Evolutionary conservation across 345 rosid genomes (phyloP).

Genomic region (Bruguiera sexangula): DNA sequence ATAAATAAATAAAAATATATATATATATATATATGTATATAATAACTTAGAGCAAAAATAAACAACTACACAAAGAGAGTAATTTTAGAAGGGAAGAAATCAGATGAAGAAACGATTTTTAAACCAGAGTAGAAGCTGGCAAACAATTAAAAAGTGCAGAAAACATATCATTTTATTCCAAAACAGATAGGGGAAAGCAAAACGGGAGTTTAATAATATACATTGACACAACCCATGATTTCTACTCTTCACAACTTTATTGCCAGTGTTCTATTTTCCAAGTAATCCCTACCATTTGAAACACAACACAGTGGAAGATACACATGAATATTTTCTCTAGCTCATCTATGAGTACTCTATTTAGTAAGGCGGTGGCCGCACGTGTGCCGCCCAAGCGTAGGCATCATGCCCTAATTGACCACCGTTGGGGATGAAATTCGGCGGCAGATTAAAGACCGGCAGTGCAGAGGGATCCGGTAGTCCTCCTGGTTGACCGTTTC

Average conservation of each 20-base stretch:
- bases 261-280: neutral
- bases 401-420: slow-evolving; percentile 75
- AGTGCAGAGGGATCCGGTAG: slow-evolving; percentile 50
- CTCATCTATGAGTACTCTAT: neutral
- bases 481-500: slow-evolving; percentile 36
- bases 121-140: slow-evolving; percentile 1
- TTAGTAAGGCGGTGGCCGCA: slow-evolving; percentile 55
- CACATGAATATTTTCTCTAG: neutral
- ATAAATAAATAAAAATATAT: neutral
- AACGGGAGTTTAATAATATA: slow-evolving; percentile 11
- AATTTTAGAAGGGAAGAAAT: neutral
- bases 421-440: slow-evolving; percentile 67
- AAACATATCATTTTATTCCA: slow-evolving; percentile 11
- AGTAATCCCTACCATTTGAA: slow-evolving; percentile 9
- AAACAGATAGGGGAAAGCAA: slow-evolving; percentile 1
- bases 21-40: neutral
- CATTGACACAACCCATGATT: slow-evolving; percentile 9
- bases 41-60: neutral
- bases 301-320: slow-evolving; percentile 4
- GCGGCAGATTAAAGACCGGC: slow-evolving; percentile 54
- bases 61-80: neutral
- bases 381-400: slow-evolving; percentile 61
- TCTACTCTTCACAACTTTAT: slow-evolving; percentile 15
- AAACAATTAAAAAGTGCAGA: slow-evolving; percentile 15
- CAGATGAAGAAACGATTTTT: neutral